These are phyloP conservation scores for Xylaria sp. DNA, from an alignment of 2,329 filamentous ascomycete species.

Conservation along the genomic window DNA sequence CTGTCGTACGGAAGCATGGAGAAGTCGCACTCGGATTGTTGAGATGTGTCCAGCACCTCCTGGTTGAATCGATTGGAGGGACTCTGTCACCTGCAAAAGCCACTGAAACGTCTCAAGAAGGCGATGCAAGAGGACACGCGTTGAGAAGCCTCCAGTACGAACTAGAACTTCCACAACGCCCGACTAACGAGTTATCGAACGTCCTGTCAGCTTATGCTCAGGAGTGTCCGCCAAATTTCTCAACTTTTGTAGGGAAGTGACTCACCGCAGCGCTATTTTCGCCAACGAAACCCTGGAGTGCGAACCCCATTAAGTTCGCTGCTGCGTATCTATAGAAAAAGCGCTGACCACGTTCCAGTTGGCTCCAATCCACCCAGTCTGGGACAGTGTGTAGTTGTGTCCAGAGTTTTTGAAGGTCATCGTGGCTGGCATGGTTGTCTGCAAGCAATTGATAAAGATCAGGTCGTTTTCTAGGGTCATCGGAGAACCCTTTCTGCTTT, in stretches of 20 bases:
- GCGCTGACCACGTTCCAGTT: constrained; percentile 72
- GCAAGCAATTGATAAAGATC: constrained; percentile 32
- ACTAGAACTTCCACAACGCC: constrained; percentile 73
- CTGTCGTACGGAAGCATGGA: constrained; percentile 72
- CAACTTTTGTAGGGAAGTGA: not conserved
- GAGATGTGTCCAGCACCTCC: constrained; percentile 71
- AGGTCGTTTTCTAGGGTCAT: constrained; percentile 32
- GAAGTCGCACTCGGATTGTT: constrained; percentile 71
- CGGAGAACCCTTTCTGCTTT: constrained; percentile 27
- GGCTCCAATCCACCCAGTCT: constrained; percentile 74
- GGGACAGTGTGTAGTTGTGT: constrained; percentile 68
- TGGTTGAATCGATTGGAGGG: constrained; percentile 67
- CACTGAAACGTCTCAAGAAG: constrained; percentile 61
- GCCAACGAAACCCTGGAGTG: constrained; percentile 53
- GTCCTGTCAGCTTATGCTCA: not conserved
- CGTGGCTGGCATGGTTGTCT: constrained; percentile 21
- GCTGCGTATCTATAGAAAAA: constrained; percentile 73
- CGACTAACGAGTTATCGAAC: constrained; percentile 34
- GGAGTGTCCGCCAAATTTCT: not conserved
- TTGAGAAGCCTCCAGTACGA: constrained; percentile 74
- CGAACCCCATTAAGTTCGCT: constrained; percentile 65
- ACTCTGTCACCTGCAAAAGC: constrained; percentile 68
- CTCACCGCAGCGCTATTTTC: constrained; percentile 58
- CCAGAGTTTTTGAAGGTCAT: constrained; percentile 59
- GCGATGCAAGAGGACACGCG: constrained; percentile 67